Conservation (phyloP, 176 grass and related monocot species). For the Lolium multiflorum region DNA sequence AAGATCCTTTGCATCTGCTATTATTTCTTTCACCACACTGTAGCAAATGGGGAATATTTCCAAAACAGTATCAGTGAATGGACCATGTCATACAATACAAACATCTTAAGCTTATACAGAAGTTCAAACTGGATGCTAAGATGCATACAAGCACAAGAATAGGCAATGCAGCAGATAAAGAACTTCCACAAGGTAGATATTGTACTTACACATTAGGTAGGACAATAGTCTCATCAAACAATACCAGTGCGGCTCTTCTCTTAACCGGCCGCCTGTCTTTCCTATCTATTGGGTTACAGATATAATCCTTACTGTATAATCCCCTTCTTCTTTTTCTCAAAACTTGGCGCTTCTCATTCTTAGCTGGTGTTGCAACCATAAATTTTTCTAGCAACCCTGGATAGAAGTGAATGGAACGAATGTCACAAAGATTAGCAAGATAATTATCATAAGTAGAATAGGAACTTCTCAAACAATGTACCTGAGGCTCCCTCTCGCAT, state of each 20-base stretch:
- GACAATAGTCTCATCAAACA: constrained; percentile 52
- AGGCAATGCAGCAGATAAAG: constrained; percentile 35
- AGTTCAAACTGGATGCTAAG: not conserved
- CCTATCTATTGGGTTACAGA: constrained; percentile 52
- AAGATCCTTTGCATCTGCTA: constrained; percentile 64
- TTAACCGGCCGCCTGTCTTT: constrained; percentile 34
- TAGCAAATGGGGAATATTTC: not conserved
- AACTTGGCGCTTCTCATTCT: constrained; percentile 49
- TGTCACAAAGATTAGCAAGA: constrained; percentile 33
- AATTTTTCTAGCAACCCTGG: constrained; percentile 57
- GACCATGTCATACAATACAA: not conserved
- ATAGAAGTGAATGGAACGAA: constrained; percentile 29
- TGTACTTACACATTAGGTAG: constrained; percentile 69
- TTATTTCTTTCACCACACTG: constrained; percentile 57
- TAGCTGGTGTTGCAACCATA: constrained; percentile 77
- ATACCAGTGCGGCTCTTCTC: constrained; percentile 36
- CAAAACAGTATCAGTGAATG: constrained; percentile 11
- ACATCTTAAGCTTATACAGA: constrained; percentile 19
- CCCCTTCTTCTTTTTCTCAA: constrained; percentile 59
- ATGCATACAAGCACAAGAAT: constrained; percentile 10
- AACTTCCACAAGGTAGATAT: constrained; percentile 30
- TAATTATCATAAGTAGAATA: constrained; percentile 25
- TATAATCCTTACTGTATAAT: constrained; percentile 36
- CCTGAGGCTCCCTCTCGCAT: constrained; percentile 56
- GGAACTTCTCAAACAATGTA: constrained; percentile 26